Evolutionary conservation across 192 early-diverging fungal species (phyloP), one percentile per base, ranked within the genome.

Genomic region (Obelidium mucronatum): DNA sequence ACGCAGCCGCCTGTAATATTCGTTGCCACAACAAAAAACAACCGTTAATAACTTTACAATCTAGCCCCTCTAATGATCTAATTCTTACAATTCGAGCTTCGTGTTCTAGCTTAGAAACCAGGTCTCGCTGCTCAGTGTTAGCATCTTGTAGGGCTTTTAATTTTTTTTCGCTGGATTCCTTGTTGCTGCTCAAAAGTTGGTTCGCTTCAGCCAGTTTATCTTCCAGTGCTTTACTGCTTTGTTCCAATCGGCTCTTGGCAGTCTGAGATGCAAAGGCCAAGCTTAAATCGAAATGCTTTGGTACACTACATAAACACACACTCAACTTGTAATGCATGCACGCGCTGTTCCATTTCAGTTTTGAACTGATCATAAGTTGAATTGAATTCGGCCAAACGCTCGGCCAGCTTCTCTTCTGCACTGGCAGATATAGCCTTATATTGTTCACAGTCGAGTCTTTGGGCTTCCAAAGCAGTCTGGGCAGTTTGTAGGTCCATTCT

Each of bases 311-410:
- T n/a, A 48, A 48, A 48, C 11, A 0, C 44, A 19, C 44, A 19
- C 19, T 48, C 11, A 15, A 77, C 76, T 40, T 75, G 44, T 13
- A 67, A 28, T 24, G 28, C 71, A 2, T 11, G 35, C 13, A 83
- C 67, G 52, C 82, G 74, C 61, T 66, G 17, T 48, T 88, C 84
- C 74, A 80, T 88, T 59, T 86, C 84, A 26, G 76, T 79, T 74
- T 89, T 89, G 78, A 89, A 93, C 52, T 82, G 77, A 72, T 94
- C 94, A 78, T 91, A 93, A 0, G 91, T 87, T 1, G 82, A 75
- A 40, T 88, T 87, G 53, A 93, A 80, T 78, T 91, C 88, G 3
- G 80, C 78, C 58, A 93, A 40, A 19, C 72, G 56, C 69, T 78
- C 77, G 11, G 59, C 60, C 2, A 78, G 83, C n/a, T 88, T 76